A percentile compares a stretch with the other conserved stretches of the same genome.
Evolutionary conservation across 202 grass and related monocot genomes (phyloP).

Genomic region (Dendrocalamus latiflorus): DNA sequence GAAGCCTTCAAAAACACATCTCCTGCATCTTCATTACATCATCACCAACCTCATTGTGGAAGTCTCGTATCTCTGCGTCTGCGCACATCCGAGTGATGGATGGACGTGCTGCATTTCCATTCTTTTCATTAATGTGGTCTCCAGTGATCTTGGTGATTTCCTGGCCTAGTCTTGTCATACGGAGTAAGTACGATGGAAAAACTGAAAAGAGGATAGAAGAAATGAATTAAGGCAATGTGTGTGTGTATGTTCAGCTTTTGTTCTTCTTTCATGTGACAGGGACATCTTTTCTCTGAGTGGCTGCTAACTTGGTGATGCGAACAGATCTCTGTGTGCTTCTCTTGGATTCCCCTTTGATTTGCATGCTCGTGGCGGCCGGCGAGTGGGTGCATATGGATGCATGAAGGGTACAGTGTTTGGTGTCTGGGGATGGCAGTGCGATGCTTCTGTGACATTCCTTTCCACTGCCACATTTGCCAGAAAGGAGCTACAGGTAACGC

Average conservation of each 20-base stretch:
- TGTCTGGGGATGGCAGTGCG: neutral
- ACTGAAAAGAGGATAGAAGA: neutral
- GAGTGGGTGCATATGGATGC: neutral
- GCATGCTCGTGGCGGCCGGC: neutral
- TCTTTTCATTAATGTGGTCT: neutral
- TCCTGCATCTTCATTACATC: accelerated
- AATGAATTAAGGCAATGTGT: neutral
- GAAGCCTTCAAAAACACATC: accelerated
- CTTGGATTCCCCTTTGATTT: neutral
- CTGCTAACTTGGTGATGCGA: neutral
- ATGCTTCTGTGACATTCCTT: constrained; percentile 43
- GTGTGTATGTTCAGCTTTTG: neutral
- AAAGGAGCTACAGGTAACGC: constrained; percentile 21
- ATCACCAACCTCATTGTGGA: too few species aligned
- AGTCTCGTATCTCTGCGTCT: too few species aligned
- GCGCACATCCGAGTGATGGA: neutral
- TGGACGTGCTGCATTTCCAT: neutral
- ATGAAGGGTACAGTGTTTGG: neutral
- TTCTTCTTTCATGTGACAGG: constrained; percentile 7
- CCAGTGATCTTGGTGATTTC: neutral
- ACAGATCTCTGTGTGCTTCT: neutral
- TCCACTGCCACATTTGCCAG: neutral
- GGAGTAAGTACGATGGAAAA: neutral
- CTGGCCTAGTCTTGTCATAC: neutral
- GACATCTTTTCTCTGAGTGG: neutral